Evolutionary conservation across 208 protist genomes (phyloP).

Genomic region (Trypanosoma platydactyli): DNA sequence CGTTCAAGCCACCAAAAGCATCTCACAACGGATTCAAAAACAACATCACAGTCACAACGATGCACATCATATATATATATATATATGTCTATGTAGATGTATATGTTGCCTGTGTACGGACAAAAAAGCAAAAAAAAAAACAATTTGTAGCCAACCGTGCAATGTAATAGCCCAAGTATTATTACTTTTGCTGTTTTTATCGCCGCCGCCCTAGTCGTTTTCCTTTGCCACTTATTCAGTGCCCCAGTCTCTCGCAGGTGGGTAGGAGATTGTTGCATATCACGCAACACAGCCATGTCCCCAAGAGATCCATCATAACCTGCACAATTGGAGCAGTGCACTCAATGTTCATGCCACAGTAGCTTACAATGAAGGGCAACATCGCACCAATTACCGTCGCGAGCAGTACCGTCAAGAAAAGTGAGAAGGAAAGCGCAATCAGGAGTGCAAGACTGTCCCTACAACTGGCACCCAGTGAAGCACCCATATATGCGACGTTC

Average conservation of each 20-base stretch:
- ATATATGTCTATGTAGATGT: too few species aligned
- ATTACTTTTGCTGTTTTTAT: neutral
- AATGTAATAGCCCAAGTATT: neutral
- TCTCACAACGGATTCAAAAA: neutral
- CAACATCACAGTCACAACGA: too few species aligned
- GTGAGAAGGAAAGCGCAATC: conserved; percentile 30
- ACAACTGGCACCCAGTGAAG: neutral
- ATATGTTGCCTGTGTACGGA: neutral
- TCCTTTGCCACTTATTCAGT: too few species aligned
- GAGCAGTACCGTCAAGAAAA: conserved; percentile 37
- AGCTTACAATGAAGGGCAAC: conserved; percentile 31
- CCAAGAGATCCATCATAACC: conserved; percentile 45
- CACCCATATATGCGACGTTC: too few species aligned
- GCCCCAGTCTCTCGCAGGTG: neutral
- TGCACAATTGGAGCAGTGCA: conserved; percentile 42
- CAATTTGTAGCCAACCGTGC: too few species aligned
- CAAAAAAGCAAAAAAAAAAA: too few species aligned
- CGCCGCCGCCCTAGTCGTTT: neutral
- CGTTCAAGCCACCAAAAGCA: neutral
- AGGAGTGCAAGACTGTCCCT: neutral
- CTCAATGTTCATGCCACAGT: conserved; percentile 25
- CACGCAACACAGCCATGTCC: conserved; percentile 41
- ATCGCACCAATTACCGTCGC: conserved; percentile 31
- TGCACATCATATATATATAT: too few species aligned
- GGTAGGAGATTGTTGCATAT: conserved; percentile 18